Evolutionary conservation across 345 rosid genomes (phyloP).

Genomic region (Psidium friedrichsthalianum): DNA sequence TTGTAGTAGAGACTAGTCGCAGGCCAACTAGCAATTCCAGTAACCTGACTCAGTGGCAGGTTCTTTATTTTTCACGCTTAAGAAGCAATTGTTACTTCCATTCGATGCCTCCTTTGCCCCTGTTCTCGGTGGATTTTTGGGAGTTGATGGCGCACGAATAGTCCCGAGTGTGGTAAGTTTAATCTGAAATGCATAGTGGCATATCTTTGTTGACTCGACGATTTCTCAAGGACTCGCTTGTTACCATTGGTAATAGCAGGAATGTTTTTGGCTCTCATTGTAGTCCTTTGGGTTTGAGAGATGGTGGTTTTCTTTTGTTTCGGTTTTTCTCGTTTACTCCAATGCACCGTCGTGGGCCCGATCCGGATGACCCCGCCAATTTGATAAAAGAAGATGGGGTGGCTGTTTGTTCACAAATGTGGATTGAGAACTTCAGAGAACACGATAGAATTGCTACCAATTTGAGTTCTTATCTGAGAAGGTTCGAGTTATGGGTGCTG

Average conservation of each 20-base stretch:
- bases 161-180: not conserved
- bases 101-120: not conserved
- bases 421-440: slow-evolving; percentile 56
- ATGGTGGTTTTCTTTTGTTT: slow-evolving; percentile 7
- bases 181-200: not conserved
- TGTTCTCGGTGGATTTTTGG: not conserved
- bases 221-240: not conserved
- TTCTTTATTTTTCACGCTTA: not conserved
- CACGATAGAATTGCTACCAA: slow-evolving; percentile 44
- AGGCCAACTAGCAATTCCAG: not conserved
- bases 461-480: slow-evolving; percentile 54
- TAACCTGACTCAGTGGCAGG: not conserved
- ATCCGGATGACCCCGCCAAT: slow-evolving; percentile 74
- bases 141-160: not conserved
- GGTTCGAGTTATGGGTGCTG: slow-evolving; percentile 88
- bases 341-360: slow-evolving; percentile 44
- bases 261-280: not conserved
- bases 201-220: not conserved
- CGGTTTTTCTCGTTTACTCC: slow-evolving; percentile 49
- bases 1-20: not conserved
- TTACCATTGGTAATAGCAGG: not conserved
- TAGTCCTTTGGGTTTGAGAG: not conserved
- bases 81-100: not conserved
- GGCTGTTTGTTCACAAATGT: slow-evolving; percentile 88
- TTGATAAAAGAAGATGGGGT: slow-evolving; percentile 91